phyloP scores from a whole-genome alignment of 108 stramenopile genomes.

The Mediolabrus comicus region DNA sequence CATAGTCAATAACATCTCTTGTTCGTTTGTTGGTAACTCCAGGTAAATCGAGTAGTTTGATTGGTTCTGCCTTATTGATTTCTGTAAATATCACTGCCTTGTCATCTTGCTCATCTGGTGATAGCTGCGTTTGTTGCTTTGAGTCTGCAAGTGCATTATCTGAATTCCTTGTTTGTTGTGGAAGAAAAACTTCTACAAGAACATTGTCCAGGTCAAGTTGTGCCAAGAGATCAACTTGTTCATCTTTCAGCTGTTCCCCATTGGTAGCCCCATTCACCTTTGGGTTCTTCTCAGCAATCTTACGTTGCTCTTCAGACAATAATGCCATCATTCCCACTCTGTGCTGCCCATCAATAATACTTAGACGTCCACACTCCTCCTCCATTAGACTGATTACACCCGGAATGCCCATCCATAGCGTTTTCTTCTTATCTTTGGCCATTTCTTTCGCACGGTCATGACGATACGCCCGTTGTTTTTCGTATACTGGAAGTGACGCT shows the following conservation, averaged over 20 bases:
- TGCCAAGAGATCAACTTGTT: slow-evolving; percentile 2
- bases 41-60: slow-evolving; percentile 78
- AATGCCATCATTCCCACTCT: slow-evolving; percentile 84
- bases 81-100: slow-evolving; percentile 72
- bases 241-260: not conserved
- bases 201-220: slow-evolving; percentile 63
- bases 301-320: slow-evolving; percentile 46
- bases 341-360: slow-evolving; percentile 89
- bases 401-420: slow-evolving; percentile 64
- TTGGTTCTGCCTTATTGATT: slow-evolving; percentile 89
- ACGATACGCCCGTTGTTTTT: slow-evolving; percentile 80
- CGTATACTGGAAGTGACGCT: slow-evolving; percentile 64
- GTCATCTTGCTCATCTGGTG: slow-evolving; percentile 42
- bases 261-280: not conserved
- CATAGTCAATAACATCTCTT: slow-evolving; percentile 62
- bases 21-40: slow-evolving; percentile 59
- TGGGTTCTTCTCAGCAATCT: slow-evolving; percentile 6
- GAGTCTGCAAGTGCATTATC: not conserved
- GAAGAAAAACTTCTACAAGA: slow-evolving; percentile 78
- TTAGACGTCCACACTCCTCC: slow-evolving; percentile 58
- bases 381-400: slow-evolving; percentile 76
- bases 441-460: slow-evolving; percentile 69
- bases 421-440: slow-evolving; percentile 70
- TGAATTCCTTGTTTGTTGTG: not conserved
- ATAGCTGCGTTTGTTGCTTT: not conserved